Evolutionary conservation across 2,329 filamentous ascomycete species (phyloP).

Genomic region (Aspergillus calidoustus): DNA sequence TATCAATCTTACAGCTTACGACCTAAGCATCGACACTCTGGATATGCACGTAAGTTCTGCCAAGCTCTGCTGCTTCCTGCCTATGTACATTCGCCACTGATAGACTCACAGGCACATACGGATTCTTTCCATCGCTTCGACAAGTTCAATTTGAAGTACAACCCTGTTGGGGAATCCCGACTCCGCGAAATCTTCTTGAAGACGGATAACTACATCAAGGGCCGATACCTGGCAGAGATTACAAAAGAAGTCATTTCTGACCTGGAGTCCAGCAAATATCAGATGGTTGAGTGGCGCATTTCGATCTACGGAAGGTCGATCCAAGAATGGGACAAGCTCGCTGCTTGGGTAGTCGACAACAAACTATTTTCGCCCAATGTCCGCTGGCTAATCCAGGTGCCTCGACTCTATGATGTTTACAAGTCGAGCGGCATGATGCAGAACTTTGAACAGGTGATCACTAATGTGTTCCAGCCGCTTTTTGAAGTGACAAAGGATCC

Average conservation of each 20-base stretch:
- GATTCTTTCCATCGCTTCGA: conserved; percentile 99
- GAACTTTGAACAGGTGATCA: conserved; percentile 86
- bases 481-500: conserved; percentile 94
- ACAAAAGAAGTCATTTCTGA: conserved; percentile 98
- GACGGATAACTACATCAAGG: conserved; percentile 96
- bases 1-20: conserved; percentile 96
- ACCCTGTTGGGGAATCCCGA: conserved; percentile 93
- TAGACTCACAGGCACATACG: conserved; percentile 72
- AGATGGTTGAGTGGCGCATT: conserved; percentile 99
- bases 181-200: conserved; percentile 98
- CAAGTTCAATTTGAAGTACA: conserved; percentile 99
- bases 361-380: conserved; percentile 98
- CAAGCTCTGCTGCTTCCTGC: neutral
- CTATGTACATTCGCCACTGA: conserved; percentile 15
- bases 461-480: conserved; percentile 89
- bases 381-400: conserved; percentile 94
- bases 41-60: conserved; percentile 85
- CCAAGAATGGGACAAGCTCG: conserved; percentile 97
- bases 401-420: conserved; percentile 93
- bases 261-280: conserved; percentile 97
- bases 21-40: conserved; percentile 95
- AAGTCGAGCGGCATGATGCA: conserved; percentile 86
- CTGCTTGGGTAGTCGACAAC: conserved; percentile 96
- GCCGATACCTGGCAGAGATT: conserved; percentile 93
- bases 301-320: conserved; percentile 92